Conservation (phyloP, 2,329 filamentous ascomycete genomes). For the Arthrobotrys iridis region DNA sequence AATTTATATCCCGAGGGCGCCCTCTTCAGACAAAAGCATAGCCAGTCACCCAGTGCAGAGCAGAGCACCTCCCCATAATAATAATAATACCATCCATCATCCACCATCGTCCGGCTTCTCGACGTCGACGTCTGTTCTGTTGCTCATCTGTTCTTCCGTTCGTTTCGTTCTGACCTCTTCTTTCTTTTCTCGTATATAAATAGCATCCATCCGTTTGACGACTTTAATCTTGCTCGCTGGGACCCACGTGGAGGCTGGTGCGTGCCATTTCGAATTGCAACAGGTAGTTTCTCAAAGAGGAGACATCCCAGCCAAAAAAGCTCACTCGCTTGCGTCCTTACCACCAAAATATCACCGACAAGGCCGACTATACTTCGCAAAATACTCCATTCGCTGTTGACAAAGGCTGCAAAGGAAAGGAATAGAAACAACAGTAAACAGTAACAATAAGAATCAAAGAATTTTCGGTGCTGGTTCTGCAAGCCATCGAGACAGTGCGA, state of each 20-base stretch:
- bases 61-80: neutral
- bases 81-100: neutral
- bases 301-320: conserved; percentile 44
- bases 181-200: neutral
- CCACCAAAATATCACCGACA: neutral
- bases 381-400: neutral
- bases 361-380: conserved; percentile 18
- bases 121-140: conserved; percentile 24
- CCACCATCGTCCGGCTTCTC: conserved; percentile 21
- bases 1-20: conserved; percentile 41
- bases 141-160: neutral
- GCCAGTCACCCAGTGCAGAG: neutral
- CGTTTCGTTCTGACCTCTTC: neutral
- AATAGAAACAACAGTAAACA: no score
- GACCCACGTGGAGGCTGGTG: conserved; percentile 38
- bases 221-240: conserved; percentile 23
- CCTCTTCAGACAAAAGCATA: no score
- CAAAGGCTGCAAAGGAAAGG: neutral
- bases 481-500: no score
- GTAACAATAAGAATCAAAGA: no score
- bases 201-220: neutral
- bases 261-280: neutral
- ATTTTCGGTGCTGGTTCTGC: no score
- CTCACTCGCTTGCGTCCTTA: conserved; percentile 25
- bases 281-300: conserved; percentile 32